These are phyloP conservation scores for Bifiguratus adelaidae DNA, from an alignment of 192 early-diverging fungal genomes.

Conservation along the genomic window DNA sequence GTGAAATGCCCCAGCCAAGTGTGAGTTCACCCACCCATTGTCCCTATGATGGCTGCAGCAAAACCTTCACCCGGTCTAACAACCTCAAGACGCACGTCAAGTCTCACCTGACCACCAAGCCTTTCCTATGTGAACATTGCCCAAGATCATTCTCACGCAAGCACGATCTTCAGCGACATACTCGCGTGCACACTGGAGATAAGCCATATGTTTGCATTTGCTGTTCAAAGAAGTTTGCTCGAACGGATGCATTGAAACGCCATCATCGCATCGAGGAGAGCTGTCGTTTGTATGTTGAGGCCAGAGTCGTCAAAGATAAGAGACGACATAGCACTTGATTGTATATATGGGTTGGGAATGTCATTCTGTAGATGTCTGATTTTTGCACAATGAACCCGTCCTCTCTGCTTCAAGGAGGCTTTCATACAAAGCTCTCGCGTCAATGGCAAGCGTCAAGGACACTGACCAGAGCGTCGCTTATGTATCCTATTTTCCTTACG, in stretches of 20 bases:
- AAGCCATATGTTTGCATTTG: slow-evolving; percentile 59
- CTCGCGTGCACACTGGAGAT: slow-evolving; percentile 47
- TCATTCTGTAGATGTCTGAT: background rate
- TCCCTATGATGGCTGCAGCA: slow-evolving; percentile 41
- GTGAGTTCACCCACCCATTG: too few relatives aligned
- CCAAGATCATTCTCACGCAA: slow-evolving; percentile 59
- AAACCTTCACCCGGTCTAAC: slow-evolving; percentile 49
- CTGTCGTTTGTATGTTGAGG: slow-evolving; percentile 24
- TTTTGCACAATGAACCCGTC: slow-evolving; percentile 22
- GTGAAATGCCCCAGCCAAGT: too few relatives aligned
- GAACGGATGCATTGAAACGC: slow-evolving; percentile 66
- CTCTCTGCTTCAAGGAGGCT: slow-evolving; percentile 80
- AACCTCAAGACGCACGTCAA: slow-evolving; percentile 56
- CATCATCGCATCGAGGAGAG: slow-evolving; percentile 48
- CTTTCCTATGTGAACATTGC: slow-evolving; percentile 54
- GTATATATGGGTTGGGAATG: background rate
- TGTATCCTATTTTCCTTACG: slow-evolving; percentile 93
- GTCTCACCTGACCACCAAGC: slow-evolving; percentile 8
- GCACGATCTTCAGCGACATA: slow-evolving; percentile 70
- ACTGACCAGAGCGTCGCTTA: slow-evolving; percentile 65
- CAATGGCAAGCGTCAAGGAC: slow-evolving; percentile 66
- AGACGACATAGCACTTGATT: too few relatives aligned
- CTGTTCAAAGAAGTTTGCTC: slow-evolving; percentile 60
- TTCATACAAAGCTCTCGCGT: slow-evolving; percentile 71
- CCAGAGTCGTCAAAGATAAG: slow-evolving; percentile 9